phyloP scores from a whole-genome alignment of 768 basidiomycete genomes.

The Vishniacozyma victoriae region DNA sequence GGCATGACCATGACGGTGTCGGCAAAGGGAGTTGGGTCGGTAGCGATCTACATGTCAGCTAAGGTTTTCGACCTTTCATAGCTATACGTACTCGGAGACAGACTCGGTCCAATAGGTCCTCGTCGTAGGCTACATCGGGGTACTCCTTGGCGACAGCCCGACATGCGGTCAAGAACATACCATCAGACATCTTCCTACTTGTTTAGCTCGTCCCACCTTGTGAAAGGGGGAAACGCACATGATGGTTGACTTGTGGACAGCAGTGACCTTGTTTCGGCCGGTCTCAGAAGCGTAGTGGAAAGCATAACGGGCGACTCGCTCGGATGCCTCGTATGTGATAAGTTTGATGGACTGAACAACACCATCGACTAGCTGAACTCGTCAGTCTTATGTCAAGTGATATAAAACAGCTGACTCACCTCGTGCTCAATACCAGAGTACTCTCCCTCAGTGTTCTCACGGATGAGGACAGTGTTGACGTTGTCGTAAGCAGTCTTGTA shows the following conservation, averaged over 20 bases:
- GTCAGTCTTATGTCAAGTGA: not conserved
- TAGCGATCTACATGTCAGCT: conserved; percentile 61
- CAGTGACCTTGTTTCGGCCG: conserved; percentile 86
- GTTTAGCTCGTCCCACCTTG: not conserved
- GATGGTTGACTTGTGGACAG: conserved; percentile 99
- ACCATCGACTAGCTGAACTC: conserved; percentile 74
- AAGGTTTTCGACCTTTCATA: not conserved
- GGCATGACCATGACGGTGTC: conserved; percentile 99
- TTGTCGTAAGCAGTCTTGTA: conserved; percentile 98
- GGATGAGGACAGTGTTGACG: conserved; percentile 91
- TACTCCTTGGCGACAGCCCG: conserved; percentile 92
- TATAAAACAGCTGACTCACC: conserved; percentile 51
- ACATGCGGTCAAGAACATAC: conserved; percentile 98
- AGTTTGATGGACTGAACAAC: conserved; percentile 99
- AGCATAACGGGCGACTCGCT: conserved; percentile 95
- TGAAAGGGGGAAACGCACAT: conserved; percentile 58
- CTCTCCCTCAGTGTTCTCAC: conserved; percentile 99
- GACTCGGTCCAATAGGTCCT: conserved; percentile 92
- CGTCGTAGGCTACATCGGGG: conserved; percentile 88
- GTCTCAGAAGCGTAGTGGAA: conserved; percentile 92
- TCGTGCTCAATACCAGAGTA: conserved; percentile 99
- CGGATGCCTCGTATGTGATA: conserved; percentile 97
- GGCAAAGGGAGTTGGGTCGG: conserved; percentile 85
- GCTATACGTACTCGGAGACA: conserved; percentile 68
- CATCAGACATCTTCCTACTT: conserved; percentile 97